Base-by-base conservation (phyloP, 345 rosid species). In the Euphorbia peplus region DNA sequence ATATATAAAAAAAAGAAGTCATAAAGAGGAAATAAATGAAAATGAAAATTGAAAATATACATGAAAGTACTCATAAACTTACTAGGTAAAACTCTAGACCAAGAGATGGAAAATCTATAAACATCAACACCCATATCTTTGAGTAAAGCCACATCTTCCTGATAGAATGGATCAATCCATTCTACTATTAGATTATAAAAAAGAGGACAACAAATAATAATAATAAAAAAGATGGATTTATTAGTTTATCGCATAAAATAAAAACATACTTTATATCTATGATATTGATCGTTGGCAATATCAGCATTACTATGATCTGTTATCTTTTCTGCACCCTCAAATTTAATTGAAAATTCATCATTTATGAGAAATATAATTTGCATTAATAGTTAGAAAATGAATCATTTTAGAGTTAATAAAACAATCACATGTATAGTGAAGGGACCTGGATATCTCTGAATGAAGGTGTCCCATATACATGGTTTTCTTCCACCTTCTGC, bases 21-120 rank as follows among this genome's bases (percentile, higher is more conserved):
- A 8, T 51, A n/a, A 4, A 51, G 16, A 44, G 16, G 16, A 8
- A 11, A 44, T 9, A 4, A 44, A 9, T 44, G 9, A 44, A 44
- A 2, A 6, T 32, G 2, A 8, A 4, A 44, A 10, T 44, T 44
- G 48, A 44, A 32, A 32, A 32, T 32, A 32, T 2, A 9, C 12
- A n/a, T n/a, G n/a, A n/a, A n/a, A n/a, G n/a, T n/a, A n/a, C n/a
- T 11, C 10, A 44, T 9, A 1, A 51, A 5, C 57, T 52, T 52
- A 52, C 57, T 19, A 4, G 57, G 57, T 19, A 52, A 52, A 52
- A 52, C 26, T 52, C 57, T 19, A 19, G 57, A 52, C 57, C 57
- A 52, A 4, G 57, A 19, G 8, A 52, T 52, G 26, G 57, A 52
- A 22, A 52, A 52, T 52, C 25, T 52, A 19, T 52, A 22, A 8